Base-by-base conservation (phyloP, 371 early-diverging fungal species). In the Mortierella sp. region DNA sequence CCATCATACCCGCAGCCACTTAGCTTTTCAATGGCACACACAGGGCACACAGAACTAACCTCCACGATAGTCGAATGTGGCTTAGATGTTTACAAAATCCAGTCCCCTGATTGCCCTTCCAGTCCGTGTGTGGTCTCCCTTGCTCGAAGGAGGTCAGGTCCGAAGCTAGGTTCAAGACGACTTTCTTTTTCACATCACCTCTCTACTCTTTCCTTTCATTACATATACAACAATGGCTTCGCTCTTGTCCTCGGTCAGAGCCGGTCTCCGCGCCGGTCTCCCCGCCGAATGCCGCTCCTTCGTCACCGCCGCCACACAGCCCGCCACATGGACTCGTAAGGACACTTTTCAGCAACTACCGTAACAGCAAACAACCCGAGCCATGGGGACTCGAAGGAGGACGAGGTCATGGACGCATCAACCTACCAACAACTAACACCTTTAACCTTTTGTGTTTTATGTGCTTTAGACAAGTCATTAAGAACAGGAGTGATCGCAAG, bases 401-500 rank as follows among this genome's bases (percentile, higher is more conserved):
- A 38, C 65, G 29, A 38, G 65, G 63, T 38, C 65, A 65, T 65
- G 65, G 2, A 63, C 35, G 4, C 3, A 29, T 12, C 12, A 29
- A 14, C 48, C 48, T 10, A 48, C 48, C 14, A 38, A 18, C 18
- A 18, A 18, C 65, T 38, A 65, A 65, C 65, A 18, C 5, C 18
- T 29, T 21, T 27, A 56, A 55, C n/a, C 0, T 24, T 60, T 46
- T 32, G 18, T 29, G 4, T 5, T 51, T 12, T 29, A 29, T 55
- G 35, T 56, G 21, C n/a, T 49, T 5, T 81, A 81, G 85, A 70
- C 54, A 79, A 88, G 29, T 93, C 93, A 58, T 74, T 90, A 80
- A 90, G 94, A 65, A 90, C 93, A 70, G 99, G 99, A 63, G 90
- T 96, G 21, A 93, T 99, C 83, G 99, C 95, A 51, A 88, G 92